Percentiles rank a stretch among this genome's conserved stretches.
These are phyloP conservation scores for Rhizophora mangle DNA, from an alignment of 345 rosid species.

Conservation along the genomic window DNA sequence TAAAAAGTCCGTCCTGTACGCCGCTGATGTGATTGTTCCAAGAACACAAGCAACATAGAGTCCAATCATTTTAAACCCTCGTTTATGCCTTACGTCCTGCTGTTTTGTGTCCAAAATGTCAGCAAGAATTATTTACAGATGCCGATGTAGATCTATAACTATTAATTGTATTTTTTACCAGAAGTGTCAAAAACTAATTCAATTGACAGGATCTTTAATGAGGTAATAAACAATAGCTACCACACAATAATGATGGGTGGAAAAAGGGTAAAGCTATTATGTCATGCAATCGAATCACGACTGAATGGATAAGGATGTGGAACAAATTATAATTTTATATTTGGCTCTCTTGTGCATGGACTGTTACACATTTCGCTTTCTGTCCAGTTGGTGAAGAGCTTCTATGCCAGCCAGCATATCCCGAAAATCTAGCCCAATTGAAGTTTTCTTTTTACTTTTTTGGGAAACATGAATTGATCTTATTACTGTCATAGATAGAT, in stretches of 20 bases:
- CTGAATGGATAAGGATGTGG: slow-evolving; percentile 15
- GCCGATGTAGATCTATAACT: no score
- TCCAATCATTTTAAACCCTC: not conserved
- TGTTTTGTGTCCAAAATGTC: no score
- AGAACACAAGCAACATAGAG: slow-evolving; percentile 21
- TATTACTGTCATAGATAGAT: not conserved
- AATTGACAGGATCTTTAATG: no score
- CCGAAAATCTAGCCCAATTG: slow-evolving; percentile 33
- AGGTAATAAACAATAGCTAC: not conserved
- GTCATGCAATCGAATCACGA: slow-evolving; percentile 15
- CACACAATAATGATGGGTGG: not conserved
- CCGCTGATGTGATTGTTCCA: slow-evolving; percentile 22
- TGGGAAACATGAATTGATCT: no score
- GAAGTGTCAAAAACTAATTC: no score
- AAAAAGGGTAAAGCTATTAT: not conserved
- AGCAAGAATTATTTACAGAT: no score
- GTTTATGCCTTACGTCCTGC: not conserved
- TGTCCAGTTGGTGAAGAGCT: slow-evolving; percentile 17
- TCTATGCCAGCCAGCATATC: slow-evolving; percentile 25
- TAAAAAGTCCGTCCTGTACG: not conserved
- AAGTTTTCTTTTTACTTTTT: not conserved
- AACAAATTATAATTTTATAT: not conserved
- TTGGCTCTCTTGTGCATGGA: slow-evolving; percentile 2
- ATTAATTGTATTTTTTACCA: no score
- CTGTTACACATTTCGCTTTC: slow-evolving; percentile 15